Conservation (phyloP, 305 asterid genomes). For the Plantago rigida region DNA sequence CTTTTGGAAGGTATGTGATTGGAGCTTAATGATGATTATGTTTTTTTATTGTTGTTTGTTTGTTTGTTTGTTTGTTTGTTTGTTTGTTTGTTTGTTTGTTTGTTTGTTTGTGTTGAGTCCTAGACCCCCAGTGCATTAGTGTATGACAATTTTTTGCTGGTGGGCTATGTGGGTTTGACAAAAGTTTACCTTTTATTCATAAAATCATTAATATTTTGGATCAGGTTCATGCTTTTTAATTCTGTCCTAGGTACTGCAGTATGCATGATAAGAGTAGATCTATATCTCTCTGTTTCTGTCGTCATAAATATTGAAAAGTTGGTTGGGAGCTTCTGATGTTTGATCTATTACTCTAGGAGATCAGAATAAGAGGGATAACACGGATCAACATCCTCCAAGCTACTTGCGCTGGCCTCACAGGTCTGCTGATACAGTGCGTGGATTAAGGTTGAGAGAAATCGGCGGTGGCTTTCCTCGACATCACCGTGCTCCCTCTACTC, state of each 20-base stretch:
- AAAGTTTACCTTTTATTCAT: slow-evolving; percentile 9
- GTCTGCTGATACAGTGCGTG: slow-evolving; percentile 83
- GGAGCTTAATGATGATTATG: slow-evolving; percentile 21
- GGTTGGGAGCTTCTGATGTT: slow-evolving; percentile 27
- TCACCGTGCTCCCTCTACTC: slow-evolving; percentile 85
- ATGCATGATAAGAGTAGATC: slow-evolving; percentile 19
- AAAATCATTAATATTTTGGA: slow-evolving; percentile 11
- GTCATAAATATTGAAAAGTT: neutral
- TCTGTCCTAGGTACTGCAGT: slow-evolving; percentile 8
- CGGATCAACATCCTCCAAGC: slow-evolving; percentile 47
- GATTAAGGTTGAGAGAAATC: slow-evolving; percentile 78
- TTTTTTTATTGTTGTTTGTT: neutral
- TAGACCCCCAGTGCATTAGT: slow-evolving; percentile 3
- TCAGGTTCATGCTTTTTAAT: slow-evolving; percentile 5
- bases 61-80: slow-evolving; percentile 7
- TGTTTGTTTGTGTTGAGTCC: slow-evolving; percentile 6
- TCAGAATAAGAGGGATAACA: slow-evolving; percentile 38
- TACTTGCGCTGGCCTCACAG: slow-evolving; percentile 92
- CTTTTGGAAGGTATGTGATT: slow-evolving; percentile 57
- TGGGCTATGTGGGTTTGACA: slow-evolving; percentile 14
- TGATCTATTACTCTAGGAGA: slow-evolving; percentile 49
- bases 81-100: slow-evolving; percentile 8
- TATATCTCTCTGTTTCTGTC: slow-evolving; percentile 12
- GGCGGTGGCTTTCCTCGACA: slow-evolving; percentile 94
- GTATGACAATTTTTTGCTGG: slow-evolving; percentile 8